Conservation (phyloP, 768 basidiomycete species). For the Boletus eberwhitei region DNA sequence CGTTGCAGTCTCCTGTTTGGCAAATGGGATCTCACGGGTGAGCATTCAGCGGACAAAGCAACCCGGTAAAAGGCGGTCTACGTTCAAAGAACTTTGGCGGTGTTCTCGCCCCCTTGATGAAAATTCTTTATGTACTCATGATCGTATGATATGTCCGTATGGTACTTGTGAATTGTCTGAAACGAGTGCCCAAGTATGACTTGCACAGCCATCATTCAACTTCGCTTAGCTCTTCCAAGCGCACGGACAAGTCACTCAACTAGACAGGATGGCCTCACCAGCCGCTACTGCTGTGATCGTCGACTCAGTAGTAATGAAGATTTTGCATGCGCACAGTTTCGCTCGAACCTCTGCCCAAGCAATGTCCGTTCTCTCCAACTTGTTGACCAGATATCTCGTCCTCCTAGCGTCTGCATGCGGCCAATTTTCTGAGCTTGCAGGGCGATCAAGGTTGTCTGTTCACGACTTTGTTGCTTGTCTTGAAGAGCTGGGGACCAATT, state of each 20-base stretch:
- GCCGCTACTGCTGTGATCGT: slow-evolving; percentile 55
- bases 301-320: slow-evolving; percentile 63
- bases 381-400: slow-evolving; percentile 70
- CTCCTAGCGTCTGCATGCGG: slow-evolving; percentile 66
- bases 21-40: slow-evolving; percentile 40
- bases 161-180: background rate
- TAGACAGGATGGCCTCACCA: slow-evolving; percentile 32
- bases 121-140: background rate
- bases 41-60: slow-evolving; percentile 14
- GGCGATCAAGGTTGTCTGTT: slow-evolving; percentile 53
- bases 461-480: slow-evolving; percentile 64
- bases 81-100: background rate
- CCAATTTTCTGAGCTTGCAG: slow-evolving; percentile 72
- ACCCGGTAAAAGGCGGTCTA: background rate
- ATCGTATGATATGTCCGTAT: background rate
- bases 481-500: slow-evolving; percentile 68
- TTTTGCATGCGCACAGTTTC: slow-evolving; percentile 76
- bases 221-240: background rate
- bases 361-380: slow-evolving; percentile 64
- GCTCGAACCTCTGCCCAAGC: slow-evolving; percentile 74
- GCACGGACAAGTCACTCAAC: background rate
- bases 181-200: background rate
- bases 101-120: background rate
- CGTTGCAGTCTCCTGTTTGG: slow-evolving; percentile 38
- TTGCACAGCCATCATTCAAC: slow-evolving; percentile 3